A percentile compares a stretch with the other conserved stretches of the same genome.
These are phyloP conservation scores for Phytophthora megakarya DNA, from an alignment of 352 stramenopile genomes.

Conservation along the genomic window DNA sequence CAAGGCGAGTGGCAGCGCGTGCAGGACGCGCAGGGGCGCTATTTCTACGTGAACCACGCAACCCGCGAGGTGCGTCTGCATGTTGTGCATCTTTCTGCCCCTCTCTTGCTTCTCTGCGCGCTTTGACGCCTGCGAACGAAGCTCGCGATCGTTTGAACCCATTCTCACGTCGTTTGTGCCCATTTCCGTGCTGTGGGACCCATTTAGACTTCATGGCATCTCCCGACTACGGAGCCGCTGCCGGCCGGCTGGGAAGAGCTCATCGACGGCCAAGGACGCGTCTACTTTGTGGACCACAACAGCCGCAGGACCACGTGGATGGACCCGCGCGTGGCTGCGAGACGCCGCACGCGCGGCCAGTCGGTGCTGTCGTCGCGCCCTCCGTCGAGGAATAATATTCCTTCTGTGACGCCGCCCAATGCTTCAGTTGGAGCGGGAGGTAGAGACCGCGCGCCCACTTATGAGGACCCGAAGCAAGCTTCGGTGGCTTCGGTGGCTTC, in stretches of 20 bases:
- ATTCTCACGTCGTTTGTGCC: slow-evolving; percentile 1
- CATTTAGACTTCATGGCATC: slow-evolving; percentile 77
- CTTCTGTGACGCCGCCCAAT: background rate
- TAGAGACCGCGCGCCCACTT: slow-evolving; percentile 23
- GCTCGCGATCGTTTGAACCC: background rate
- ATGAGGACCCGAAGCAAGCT: slow-evolving; percentile 28
- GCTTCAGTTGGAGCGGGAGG: background rate
- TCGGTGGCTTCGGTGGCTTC: too few species aligned
- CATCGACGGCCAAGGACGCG: slow-evolving; percentile 66
- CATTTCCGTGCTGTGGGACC: background rate
- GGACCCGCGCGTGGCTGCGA: slow-evolving; percentile 62
- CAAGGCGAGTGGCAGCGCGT: slow-evolving; percentile 75
- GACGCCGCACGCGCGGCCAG: slow-evolving; percentile 24
- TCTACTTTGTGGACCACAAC: slow-evolving; percentile 88
- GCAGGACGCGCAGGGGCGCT: slow-evolving; percentile 77
- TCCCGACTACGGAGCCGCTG: slow-evolving; percentile 70
- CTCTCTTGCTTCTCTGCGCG: background rate
- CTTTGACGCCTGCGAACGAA: slow-evolving; percentile 3
- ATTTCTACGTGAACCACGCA: slow-evolving; percentile 88
- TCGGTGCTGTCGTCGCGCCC: slow-evolving; percentile 21
- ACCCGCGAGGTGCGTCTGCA: slow-evolving; percentile 67
- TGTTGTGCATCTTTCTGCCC: background rate
- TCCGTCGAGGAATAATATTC: slow-evolving; percentile 4
- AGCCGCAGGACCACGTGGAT: slow-evolving; percentile 80
- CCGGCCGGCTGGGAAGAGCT: slow-evolving; percentile 83